Conservation (phyloP, 2,329 filamentous ascomycete species). For the Sporothrix euskadiensis region DNA sequence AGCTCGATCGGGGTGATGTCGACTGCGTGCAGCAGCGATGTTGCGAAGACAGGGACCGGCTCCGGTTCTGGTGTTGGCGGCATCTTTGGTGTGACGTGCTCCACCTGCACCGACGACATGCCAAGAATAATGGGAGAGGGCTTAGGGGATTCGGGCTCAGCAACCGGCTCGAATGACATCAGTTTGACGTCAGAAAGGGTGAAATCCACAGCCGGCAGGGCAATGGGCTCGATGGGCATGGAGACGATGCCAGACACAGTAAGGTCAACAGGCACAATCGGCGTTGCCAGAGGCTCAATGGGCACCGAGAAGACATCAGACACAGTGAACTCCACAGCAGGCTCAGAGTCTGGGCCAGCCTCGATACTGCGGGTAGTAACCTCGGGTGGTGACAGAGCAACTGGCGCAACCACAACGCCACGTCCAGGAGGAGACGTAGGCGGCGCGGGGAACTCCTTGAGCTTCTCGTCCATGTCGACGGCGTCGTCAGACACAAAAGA, state of each 20-base stretch:
- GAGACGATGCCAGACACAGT: constrained; percentile 28
- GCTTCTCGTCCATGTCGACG: constrained; percentile 48
- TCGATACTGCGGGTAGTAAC: constrained; percentile 14
- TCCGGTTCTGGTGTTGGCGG: constrained; percentile 20
- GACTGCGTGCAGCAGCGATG: constrained; percentile 28
- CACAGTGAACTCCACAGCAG: constrained; percentile 19
- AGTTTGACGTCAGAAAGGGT: constrained; percentile 26
- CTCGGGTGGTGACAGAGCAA: constrained; percentile 38
- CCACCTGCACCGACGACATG: constrained; percentile 23
- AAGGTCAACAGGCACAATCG: constrained; percentile 4
- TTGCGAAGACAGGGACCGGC: constrained; percentile 23
- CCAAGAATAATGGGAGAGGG: constrained; percentile 18
- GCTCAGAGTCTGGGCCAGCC: neutral
- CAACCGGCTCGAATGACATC: constrained; percentile 27
- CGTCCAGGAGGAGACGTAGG: constrained; percentile 45
- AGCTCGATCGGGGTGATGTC: constrained; percentile 29
- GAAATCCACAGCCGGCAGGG: constrained; percentile 7
- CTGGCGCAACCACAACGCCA: constrained; percentile 32
- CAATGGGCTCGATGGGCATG: constrained; percentile 26
- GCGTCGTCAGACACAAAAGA: constrained; percentile 28
- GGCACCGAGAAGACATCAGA: constrained; percentile 29
- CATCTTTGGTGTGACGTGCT: constrained; percentile 26
- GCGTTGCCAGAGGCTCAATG: constrained; percentile 23
- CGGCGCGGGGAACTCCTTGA: constrained; percentile 57
- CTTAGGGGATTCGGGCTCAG: constrained; percentile 21